Conservation (phyloP, 2,329 filamentous ascomycete genomes). For the Cladosporium oxysporum region DNA sequence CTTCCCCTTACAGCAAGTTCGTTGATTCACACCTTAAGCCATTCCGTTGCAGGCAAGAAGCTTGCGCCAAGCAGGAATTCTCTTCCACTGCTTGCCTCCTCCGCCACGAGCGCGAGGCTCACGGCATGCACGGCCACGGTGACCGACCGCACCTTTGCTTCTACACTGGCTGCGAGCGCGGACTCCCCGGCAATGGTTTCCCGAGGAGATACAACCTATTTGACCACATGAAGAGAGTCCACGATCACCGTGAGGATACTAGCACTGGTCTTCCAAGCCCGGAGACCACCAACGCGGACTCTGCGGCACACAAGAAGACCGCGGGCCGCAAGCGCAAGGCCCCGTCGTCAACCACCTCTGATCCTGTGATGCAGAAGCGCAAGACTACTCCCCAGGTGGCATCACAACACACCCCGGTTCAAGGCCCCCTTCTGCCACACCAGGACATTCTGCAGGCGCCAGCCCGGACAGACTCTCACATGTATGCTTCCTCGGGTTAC, state of each 20-base stretch:
- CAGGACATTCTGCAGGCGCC: conserved; percentile 10
- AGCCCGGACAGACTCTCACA: not conserved
- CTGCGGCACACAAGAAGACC: conserved; percentile 25
- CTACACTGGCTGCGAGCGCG: conserved; percentile 83
- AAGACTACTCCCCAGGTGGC: conserved; percentile 15
- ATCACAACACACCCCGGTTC: conserved; percentile 15
- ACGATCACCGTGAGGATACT: conserved; percentile 56
- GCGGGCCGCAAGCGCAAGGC: conserved; percentile 35
- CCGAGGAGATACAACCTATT: conserved; percentile 93
- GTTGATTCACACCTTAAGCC: conserved; percentile 96
- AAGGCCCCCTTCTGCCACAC: conserved; percentile 15
- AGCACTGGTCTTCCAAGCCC: conserved; percentile 20
- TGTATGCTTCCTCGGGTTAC: conserved; percentile 9
- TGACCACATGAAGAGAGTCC: conserved; percentile 96
- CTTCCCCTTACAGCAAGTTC: conserved; percentile 71
- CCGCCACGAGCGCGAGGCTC: conserved; percentile 91
- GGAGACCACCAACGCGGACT: conserved; percentile 12
- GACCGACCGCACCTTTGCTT: conserved; percentile 89
- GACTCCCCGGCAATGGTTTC: conserved; percentile 81
- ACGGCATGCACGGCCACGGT: conserved; percentile 92
- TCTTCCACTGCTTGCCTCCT: conserved; percentile 94
- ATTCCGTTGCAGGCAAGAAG: conserved; percentile 85
- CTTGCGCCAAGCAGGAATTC: conserved; percentile 84
- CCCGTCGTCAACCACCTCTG: conserved; percentile 24
- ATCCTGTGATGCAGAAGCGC: conserved; percentile 26